phyloP scores from a whole-genome alignment of 768 basidiomycete species.

The Collybiopsis luxurians region DNA sequence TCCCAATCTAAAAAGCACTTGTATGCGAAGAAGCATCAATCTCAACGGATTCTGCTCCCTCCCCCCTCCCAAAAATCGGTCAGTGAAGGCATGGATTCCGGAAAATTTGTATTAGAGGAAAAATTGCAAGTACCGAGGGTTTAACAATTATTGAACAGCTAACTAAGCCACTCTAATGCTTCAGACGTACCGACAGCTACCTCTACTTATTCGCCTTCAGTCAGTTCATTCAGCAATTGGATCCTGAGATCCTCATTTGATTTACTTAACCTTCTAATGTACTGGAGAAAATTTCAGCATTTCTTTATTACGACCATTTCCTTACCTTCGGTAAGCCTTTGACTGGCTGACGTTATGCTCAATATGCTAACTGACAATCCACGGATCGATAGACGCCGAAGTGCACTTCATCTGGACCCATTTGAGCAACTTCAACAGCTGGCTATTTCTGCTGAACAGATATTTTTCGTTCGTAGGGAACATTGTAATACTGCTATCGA shows the following conservation, averaged over 20 bases:
- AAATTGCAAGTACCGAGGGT: neutral
- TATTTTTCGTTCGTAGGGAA: constrained; percentile 1
- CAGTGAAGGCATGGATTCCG: too few species aligned
- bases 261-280: neutral
- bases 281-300: neutral
- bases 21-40: too few species aligned
- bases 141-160: neutral
- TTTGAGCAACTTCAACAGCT: neutral
- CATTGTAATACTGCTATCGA: constrained; percentile 1
- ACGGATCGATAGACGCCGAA: neutral
- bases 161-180: neutral
- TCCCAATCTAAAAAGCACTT: too few species aligned
- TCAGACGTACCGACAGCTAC: neutral
- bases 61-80: too few species aligned
- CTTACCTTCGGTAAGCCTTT: neutral
- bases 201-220: constrained; percentile 1
- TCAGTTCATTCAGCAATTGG: neutral
- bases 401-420: neutral
- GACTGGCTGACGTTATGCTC: too few species aligned
- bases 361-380: neutral
- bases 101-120: neutral
- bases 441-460: neutral
- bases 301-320: neutral
- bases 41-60: too few species aligned
- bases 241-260: neutral